phyloP scores from a whole-genome alignment of 2,329 filamentous ascomycete species.

The Coleophoma crateriformis region DNA sequence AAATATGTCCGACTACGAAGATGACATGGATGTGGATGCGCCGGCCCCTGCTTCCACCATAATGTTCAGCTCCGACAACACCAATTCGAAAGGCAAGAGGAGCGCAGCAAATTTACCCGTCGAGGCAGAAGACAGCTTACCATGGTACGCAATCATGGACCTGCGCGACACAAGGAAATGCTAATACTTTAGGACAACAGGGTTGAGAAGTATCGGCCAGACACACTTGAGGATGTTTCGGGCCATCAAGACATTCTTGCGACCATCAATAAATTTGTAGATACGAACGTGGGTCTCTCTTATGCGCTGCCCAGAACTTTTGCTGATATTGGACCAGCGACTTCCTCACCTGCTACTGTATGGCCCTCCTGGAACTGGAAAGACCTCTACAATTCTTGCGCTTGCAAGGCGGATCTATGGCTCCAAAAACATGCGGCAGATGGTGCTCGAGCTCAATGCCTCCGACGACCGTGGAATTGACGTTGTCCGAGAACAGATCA shows the following conservation, averaged over 20 bases:
- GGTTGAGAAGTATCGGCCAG: slow-evolving; percentile 96
- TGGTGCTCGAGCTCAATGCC: slow-evolving; percentile 97
- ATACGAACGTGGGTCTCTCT: slow-evolving; percentile 61
- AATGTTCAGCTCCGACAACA: slow-evolving; percentile 69
- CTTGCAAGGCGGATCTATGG: slow-evolving; percentile 93
- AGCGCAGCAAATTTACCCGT: slow-evolving; percentile 90
- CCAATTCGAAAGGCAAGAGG: slow-evolving; percentile 78
- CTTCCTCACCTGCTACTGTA: slow-evolving; percentile 95
- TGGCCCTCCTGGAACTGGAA: slow-evolving; percentile 92
- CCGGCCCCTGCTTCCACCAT: slow-evolving; percentile 44
- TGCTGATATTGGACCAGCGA: slow-evolving; percentile 39
- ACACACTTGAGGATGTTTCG: slow-evolving; percentile 84
- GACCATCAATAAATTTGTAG: slow-evolving; percentile 96
- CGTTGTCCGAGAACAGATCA: slow-evolving; percentile 97
- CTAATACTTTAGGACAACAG: slow-evolving; percentile 32
- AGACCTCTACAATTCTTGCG: slow-evolving; percentile 93
- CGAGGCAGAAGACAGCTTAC: slow-evolving; percentile 87
- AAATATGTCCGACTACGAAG: slow-evolving; percentile 49
- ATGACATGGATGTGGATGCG: slow-evolving; percentile 66
- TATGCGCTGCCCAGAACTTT: background rate
- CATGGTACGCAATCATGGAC: slow-evolving; percentile 57
- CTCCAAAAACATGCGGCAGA: slow-evolving; percentile 86
- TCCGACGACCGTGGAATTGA: slow-evolving; percentile 97
- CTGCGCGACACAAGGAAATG: no score
- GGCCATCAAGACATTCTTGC: slow-evolving; percentile 96